Conservation (phyloP, 345 rosid genomes). For the Populus deltoides region DNA sequence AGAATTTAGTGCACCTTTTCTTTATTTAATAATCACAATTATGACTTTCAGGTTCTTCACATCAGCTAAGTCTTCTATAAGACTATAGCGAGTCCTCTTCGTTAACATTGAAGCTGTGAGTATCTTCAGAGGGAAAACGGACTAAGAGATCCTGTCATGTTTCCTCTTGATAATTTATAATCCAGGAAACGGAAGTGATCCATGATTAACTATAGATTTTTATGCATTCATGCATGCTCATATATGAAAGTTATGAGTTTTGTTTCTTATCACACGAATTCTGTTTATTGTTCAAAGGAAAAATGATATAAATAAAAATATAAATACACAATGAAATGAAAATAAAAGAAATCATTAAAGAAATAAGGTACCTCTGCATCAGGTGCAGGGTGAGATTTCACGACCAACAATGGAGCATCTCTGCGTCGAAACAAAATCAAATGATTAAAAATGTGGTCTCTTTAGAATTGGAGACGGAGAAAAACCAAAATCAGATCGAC, state of each 20-base stretch:
- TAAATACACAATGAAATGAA: not conserved
- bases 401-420: not conserved
- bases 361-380: conserved; percentile 9
- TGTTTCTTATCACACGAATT: not conserved
- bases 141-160: not conserved
- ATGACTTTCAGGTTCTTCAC: not conserved
- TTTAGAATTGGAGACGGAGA: conserved; percentile 8
- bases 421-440: not conserved
- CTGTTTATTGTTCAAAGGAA: not conserved
- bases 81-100: not conserved
- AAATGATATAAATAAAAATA: not conserved
- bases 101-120: not conserved
- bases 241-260: not conserved
- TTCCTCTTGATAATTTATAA: not conserved
- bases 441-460: not conserved
- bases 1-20: not conserved
- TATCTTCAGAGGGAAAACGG: not conserved
- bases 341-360: not conserved
- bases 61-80: not conserved
- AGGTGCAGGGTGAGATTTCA: not conserved
- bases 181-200: not conserved
- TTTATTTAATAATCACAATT: not conserved
- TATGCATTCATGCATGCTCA: not conserved
- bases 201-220: not conserved
- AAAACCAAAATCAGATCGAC: conserved; percentile 9